These are phyloP conservation scores for Hypoxylon rickii DNA, from an alignment of 495 filamentous ascomycete genomes.

Conservation along the genomic window DNA sequence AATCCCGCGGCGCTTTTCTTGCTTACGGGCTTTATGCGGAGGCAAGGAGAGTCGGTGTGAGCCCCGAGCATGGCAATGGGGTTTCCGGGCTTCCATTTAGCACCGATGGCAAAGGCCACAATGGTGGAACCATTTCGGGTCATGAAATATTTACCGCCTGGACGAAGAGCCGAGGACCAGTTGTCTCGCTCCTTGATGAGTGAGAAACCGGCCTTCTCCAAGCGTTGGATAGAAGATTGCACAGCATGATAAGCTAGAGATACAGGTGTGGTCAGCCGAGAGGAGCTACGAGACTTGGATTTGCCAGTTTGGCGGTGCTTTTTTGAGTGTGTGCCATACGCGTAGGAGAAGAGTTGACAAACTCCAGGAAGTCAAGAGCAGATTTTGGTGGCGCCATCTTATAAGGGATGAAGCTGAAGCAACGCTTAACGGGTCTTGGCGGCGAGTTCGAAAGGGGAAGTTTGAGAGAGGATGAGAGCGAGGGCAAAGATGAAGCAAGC, in stretches of 20 bases:
- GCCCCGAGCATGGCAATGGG: slow-evolving; percentile 94
- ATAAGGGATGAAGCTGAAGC: slow-evolving; percentile 30
- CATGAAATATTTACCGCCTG: slow-evolving; percentile 94
- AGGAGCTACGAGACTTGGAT: neutral
- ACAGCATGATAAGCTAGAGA: slow-evolving; percentile 90
- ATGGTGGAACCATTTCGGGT: slow-evolving; percentile 94
- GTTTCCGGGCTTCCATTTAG: slow-evolving; percentile 92
- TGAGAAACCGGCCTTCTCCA: slow-evolving; percentile 81
- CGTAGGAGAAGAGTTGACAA: slow-evolving; percentile 92
- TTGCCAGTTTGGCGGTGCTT: no score
- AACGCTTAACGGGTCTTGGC: neutral
- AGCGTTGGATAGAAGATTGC: slow-evolving; percentile 70
- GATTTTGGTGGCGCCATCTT: slow-evolving; percentile 65
- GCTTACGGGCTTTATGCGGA: slow-evolving; percentile 91
- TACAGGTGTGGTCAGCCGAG: slow-evolving; percentile 25
- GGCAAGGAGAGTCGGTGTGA: slow-evolving; percentile 91
- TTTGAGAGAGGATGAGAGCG: no score
- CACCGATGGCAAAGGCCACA: slow-evolving; percentile 91
- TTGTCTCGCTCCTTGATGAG: slow-evolving; percentile 89
- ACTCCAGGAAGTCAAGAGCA: slow-evolving; percentile 86
- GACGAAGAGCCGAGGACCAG: slow-evolving; percentile 78
- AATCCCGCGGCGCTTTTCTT: slow-evolving; percentile 85
- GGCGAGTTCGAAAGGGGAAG: neutral
- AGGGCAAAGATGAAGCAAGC: neutral
- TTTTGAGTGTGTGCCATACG: slow-evolving; percentile 60